Base-by-base conservation (phyloP, 352 stramenopile species). In the Plasmopara halstedii region DNA sequence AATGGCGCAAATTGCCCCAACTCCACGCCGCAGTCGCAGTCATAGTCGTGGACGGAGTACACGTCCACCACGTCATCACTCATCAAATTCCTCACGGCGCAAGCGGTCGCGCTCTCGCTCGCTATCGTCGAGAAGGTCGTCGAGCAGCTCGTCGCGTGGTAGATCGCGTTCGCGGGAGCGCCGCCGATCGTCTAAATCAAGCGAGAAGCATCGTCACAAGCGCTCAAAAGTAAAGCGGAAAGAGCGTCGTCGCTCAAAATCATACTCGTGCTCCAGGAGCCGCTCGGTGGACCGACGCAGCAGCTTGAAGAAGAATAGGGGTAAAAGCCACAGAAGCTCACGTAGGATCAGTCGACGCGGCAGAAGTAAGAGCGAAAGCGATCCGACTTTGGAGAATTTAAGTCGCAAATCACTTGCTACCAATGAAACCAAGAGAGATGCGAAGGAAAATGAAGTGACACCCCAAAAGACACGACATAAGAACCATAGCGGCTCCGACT, bases 121-220 rank as follows among this genome's bases (percentile, higher is more conserved):
- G 14, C 32, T 49, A 11, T 58, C 54, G 45, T 72, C 59, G 23
- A 15, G 10, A 15, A 50, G 44, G 33, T 31, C 23, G 15, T 69
- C 62, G 6, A 60, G 33, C 37, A 42, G 41, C 19, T 42, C 48
- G 32, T 69, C 67, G 3, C 56, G 63, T 23, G 73, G 63, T 21
- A 49, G 68, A 41, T 80, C 64, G 42, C 62, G 67, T 11, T 80
- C 67, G 19, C 46, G 61, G 14, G 47, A 70, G 25, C 54, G 29
- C 9, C 55, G 57, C 17, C 55, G 42, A 36, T 43, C 43, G 22
- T 54, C 57, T 32, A 70, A 59, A 29, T 44, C 43, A 1, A 46
- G 51, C 43, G 56, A 61, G 14, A 58, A 45, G 44, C 58, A 46
- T 39, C 55, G 57, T 39, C 62, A 40, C n/a, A 70, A 70, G 39